Evolutionary conservation across 371 early-diverging fungal species (phyloP).

Genomic region (Mortierella sp.): DNA sequence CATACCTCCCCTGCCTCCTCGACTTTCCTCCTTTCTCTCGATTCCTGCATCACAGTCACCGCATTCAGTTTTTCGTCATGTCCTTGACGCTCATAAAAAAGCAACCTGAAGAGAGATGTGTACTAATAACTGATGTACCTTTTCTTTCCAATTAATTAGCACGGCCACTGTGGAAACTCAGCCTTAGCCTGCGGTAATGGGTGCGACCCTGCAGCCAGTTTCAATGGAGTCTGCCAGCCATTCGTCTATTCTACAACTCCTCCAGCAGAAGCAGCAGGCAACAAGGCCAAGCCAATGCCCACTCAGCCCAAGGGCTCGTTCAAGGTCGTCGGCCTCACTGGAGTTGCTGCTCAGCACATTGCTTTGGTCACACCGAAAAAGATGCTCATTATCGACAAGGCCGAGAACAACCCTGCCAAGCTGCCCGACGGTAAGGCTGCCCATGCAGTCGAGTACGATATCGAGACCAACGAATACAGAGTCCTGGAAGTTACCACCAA

Average conservation of each 20-base stretch:
- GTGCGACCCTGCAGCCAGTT: conserved; percentile 39
- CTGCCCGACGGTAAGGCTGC: conserved; percentile 43
- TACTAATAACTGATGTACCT: not conserved
- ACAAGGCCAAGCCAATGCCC: conserved; percentile 32
- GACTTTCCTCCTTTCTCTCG: not conserved
- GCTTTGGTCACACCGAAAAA: conserved; percentile 50
- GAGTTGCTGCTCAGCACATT: conserved; percentile 57
- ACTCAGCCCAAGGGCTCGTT: conserved; percentile 46
- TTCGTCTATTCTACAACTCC: conserved; percentile 4
- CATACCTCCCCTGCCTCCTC: not conserved
- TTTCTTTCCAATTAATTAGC: conserved; percentile 13
- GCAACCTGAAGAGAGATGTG: not conserved
- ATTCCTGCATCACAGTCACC: not conserved
- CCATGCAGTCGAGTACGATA: conserved; percentile 63
- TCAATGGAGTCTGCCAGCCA: conserved; percentile 36
- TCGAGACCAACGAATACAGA: conserved; percentile 63
- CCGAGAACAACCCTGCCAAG: conserved; percentile 53
- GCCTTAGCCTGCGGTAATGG: conserved; percentile 37
- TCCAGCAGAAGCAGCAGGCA: not conserved
- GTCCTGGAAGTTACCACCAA: conserved; percentile 67
- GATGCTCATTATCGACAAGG: conserved; percentile 58
- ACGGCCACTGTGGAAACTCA: conserved; percentile 56
- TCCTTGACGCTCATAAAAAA: not conserved
- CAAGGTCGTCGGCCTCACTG: conserved; percentile 40
- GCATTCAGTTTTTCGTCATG: not conserved